phyloP scores from a whole-genome alignment of 148 eudicot species.

The Arctostaphylos glauca region DNA sequence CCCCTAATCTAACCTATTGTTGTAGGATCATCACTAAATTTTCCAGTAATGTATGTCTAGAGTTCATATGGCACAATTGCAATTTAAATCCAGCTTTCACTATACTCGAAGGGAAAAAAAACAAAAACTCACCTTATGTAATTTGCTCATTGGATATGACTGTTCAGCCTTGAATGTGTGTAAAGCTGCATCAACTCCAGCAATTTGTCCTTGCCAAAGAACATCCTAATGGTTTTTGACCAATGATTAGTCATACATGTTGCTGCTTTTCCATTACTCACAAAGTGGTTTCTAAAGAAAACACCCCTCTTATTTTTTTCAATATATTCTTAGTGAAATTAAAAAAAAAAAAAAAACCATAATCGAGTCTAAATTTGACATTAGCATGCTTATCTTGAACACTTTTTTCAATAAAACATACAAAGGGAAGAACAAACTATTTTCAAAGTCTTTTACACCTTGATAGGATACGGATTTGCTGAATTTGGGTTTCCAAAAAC shows the following conservation, averaged over 20 bases:
- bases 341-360: background rate
- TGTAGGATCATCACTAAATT: background rate
- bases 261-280: background rate
- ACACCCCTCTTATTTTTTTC: background rate
- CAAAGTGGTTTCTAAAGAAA: background rate
- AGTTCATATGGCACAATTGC: background rate
- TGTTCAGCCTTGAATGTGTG: constrained; percentile 73
- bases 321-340: background rate
- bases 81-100: background rate
- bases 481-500: constrained; percentile 1
- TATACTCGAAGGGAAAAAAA: background rate
- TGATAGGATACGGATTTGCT: background rate
- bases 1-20: background rate
- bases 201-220: constrained; percentile 83
- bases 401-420: background rate
- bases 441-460: background rate
- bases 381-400: background rate
- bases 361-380: background rate
- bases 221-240: constrained; percentile 51
- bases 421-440: background rate
- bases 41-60: background rate
- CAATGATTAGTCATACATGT: constrained; percentile 1
- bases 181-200: constrained; percentile 80
- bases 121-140: constrained; percentile 40
- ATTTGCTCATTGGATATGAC: constrained; percentile 64